Evolutionary conservation across 1,284 basidiomycete genomes (phyloP), one percentile per base, ranked within the genome.

Genomic region (Ceratobasidium sp.): DNA sequence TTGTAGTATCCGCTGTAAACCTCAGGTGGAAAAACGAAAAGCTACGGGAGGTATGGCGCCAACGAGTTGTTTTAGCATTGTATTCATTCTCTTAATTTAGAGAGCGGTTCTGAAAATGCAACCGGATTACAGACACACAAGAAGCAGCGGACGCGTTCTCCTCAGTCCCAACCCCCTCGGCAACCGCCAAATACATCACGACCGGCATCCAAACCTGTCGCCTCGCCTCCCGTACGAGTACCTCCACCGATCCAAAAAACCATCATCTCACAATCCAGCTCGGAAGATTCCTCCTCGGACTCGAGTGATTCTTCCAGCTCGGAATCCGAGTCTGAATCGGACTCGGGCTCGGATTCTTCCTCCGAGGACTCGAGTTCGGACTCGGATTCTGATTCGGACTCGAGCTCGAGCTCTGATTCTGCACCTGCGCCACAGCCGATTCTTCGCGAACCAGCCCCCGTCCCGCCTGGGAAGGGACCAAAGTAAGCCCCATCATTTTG

Each of bases 361-460:
- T 78, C 75, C 31, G 71, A 75, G 9, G 64, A 36, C 17, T 79
- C 80, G 0, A 73, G 75, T 22, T 79, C 78, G 3, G 78, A 78
- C 19, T 79, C 80, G n/a, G n/a, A n/a, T n/a, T n/a, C n/a, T 9
- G 76, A 77, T 63, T 73, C 73, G 36, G 56, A 54, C 72, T 80
- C 81, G 48, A 66, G 73, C 22, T 77, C 79, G 17, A 78, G 78
- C 33, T 80, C 79, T n/a, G 77, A 77, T 45, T 81, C 81, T 71
- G 1, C 78, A 17, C 72, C 76, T 47, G 78, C 79, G 11, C 57
- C 57, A 69, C 78, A 77, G 17, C 66, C 75, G 29, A 57, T 48
- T 14, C 44, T 17, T 41, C 45, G 45, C 53, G 45, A 74, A 41
- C 29, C 44, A 76, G 51, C 19, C 48, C 24, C 19, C 53, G 66